Percentiles rank a stretch among this genome's conserved stretches.
These are phyloP conservation scores for Yamadazyma membranifaciens DNA, from an alignment of 1,139 yeast species.

Conservation along the genomic window DNA sequence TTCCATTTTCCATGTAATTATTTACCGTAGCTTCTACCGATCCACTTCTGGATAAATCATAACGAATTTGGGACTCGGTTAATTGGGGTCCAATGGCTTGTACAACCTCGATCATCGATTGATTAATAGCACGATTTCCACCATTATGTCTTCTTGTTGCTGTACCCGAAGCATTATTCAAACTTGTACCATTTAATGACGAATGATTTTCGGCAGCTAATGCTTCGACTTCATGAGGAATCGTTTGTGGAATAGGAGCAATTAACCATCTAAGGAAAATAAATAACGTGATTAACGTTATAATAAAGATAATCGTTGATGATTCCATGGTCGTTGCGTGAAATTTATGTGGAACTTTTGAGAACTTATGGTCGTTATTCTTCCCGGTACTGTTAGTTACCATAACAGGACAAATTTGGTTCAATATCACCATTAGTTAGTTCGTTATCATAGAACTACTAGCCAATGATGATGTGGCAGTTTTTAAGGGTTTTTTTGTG, in stretches of 20 bases:
- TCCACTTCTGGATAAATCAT: constrained; percentile 66
- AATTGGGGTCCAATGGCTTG: constrained; percentile 78
- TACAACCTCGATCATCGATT: constrained; percentile 82
- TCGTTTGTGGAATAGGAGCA: constrained; percentile 46
- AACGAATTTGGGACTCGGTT: constrained; percentile 65
- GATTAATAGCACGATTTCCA: constrained; percentile 59
- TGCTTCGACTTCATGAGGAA: constrained; percentile 25
- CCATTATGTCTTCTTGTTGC: constrained; percentile 4
- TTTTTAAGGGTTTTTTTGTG: too few species aligned
- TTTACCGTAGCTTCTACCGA: constrained; percentile 81
- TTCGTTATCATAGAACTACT: too few species aligned
- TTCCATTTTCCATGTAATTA: constrained; percentile 60
- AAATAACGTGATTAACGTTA: constrained; percentile 49
- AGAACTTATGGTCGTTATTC: too few species aligned
- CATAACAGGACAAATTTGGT: too few species aligned
- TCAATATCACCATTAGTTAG: too few species aligned
- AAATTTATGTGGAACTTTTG: background rate
- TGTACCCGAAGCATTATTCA: background rate
- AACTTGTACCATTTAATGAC: background rate
- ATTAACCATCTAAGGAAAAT: constrained; percentile 62
- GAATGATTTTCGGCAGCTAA: constrained; percentile 5
- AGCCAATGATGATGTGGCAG: too few species aligned
- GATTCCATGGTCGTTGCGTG: constrained; percentile 40
- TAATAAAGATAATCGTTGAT: constrained; percentile 52
- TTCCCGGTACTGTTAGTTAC: too few species aligned